Conservation (phyloP, 768 basidiomycete species). For the Multifurca ochricompacta region DNA sequence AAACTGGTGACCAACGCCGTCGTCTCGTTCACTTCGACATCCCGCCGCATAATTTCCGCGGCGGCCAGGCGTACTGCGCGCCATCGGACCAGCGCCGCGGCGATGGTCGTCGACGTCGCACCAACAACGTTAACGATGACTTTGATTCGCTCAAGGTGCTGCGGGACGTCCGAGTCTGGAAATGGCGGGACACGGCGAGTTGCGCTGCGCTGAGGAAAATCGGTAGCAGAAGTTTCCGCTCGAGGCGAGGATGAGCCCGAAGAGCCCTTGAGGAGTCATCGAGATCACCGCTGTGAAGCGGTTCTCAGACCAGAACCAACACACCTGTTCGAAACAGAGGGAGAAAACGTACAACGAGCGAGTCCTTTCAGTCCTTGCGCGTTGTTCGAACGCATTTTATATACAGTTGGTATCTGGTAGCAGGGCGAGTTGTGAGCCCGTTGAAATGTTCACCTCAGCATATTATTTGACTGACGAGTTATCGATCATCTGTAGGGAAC, state of each 20-base stretch:
- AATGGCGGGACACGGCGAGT: slow-evolving; percentile 9
- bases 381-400: slow-evolving; percentile 14
- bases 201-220: slow-evolving; percentile 13
- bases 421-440: not conserved
- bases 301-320: not conserved
- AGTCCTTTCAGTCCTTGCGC: not conserved
- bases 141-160: slow-evolving; percentile 10
- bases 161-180: slow-evolving; percentile 15
- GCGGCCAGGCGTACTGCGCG: not conserved
- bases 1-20: not conserved
- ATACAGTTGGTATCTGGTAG: slow-evolving; percentile 12
- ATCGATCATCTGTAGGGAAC: slow-evolving; percentile 11
- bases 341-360: not conserved
- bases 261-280: not conserved
- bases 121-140: slow-evolving; percentile 15
- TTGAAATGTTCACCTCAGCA: not conserved
- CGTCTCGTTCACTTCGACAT: slow-evolving; percentile 1
- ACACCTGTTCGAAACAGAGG: not conserved
- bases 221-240: slow-evolving; percentile 10
- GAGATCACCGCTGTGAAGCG: slow-evolving; percentile 2
- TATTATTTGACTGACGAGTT: not conserved
- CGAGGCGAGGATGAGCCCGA: slow-evolving; percentile 5
- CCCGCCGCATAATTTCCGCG: not conserved
- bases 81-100: slow-evolving; percentile 11
- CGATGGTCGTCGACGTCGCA: slow-evolving; percentile 5